phyloP scores from a whole-genome alignment of 768 basidiomycete genomes.

The Boletus sp. region DNA sequence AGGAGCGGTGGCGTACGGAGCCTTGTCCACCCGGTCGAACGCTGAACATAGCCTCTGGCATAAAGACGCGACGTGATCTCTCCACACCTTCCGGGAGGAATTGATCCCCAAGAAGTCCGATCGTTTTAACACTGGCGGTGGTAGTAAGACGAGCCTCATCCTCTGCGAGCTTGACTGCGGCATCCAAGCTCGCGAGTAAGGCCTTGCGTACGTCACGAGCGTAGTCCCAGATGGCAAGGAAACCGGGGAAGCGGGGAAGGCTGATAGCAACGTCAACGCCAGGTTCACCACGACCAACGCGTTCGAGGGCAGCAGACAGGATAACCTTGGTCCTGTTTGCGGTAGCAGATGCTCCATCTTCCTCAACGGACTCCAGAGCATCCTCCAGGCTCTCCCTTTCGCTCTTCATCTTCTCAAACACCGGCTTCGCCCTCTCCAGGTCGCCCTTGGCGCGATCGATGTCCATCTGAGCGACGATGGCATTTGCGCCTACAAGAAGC shows the following conservation, averaged over 20 bases:
- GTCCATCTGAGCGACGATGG: slow-evolving; percentile 81
- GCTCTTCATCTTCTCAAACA: slow-evolving; percentile 84
- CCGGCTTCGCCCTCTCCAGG: slow-evolving; percentile 66
- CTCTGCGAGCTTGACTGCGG: slow-evolving; percentile 76
- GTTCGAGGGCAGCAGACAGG: slow-evolving; percentile 68
- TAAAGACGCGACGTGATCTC: slow-evolving; percentile 79
- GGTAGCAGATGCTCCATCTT: slow-evolving; percentile 58
- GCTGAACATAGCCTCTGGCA: slow-evolving; percentile 98
- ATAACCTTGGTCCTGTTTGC: slow-evolving; percentile 53
- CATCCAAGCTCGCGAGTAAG: slow-evolving; percentile 79
- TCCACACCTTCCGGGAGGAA: slow-evolving; percentile 83
- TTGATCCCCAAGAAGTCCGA: slow-evolving; percentile 67
- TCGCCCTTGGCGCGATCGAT: slow-evolving; percentile 68
- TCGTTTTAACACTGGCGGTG: slow-evolving; percentile 58
- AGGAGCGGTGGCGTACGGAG: slow-evolving; percentile 35
- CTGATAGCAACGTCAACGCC: slow-evolving; percentile 50
- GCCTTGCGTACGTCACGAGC: slow-evolving; percentile 73
- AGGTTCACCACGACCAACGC: slow-evolving; percentile 72
- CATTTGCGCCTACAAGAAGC: slow-evolving; percentile 81
- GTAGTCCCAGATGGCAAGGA: slow-evolving; percentile 84
- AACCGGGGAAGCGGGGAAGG: slow-evolving; percentile 81
- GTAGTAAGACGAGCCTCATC: slow-evolving; percentile 77
- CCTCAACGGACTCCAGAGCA: slow-evolving; percentile 76
- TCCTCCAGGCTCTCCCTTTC: slow-evolving; percentile 76
- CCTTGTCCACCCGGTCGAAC: slow-evolving; percentile 43